These are phyloP conservation scores for Pyronema omphalodes DNA, from an alignment of 495 filamentous ascomycete species.

Conservation along the genomic window DNA sequence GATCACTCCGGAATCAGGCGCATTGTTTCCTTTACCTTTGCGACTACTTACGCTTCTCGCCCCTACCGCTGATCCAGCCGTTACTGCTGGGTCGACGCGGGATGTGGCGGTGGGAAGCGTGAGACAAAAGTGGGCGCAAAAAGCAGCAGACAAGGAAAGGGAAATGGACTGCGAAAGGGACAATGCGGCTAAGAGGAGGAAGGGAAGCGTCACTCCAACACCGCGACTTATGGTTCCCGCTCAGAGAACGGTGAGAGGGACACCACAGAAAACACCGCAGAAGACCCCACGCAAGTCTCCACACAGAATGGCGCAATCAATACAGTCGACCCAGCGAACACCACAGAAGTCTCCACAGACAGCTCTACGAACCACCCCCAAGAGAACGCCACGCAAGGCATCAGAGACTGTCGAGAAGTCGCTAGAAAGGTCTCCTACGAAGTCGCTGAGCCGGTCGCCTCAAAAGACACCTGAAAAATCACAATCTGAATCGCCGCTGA, in stretches of 20 bases:
- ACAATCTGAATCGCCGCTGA: conserved; percentile 1
- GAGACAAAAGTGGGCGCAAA: conserved; percentile 1
- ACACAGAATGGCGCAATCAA: not conserved
- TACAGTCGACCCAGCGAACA: not conserved
- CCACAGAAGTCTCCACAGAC: not conserved
- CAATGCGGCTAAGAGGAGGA: not conserved
- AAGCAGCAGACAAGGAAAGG: not conserved
- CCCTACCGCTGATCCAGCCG: conserved; percentile 6
- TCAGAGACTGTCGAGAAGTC: no score
- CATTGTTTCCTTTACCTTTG: conserved; percentile 24
- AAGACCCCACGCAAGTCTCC: conserved; percentile 1
- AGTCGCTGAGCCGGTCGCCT: not conserved
- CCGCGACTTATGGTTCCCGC: not conserved
- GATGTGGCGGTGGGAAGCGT: conserved; percentile 13
- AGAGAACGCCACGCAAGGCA: no score
- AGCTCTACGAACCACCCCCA: not conserved
- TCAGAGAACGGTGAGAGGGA: conserved; percentile 1
- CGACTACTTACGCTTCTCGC: conserved; percentile 24
- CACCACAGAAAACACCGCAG: not conserved
- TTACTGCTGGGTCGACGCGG: conserved; percentile 16
- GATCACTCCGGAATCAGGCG: conserved; percentile 11
- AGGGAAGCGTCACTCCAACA: not conserved
- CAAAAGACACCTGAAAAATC: not conserved
- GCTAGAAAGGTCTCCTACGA: no score
- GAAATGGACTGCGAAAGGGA: not conserved